A percentile compares a stretch with the other conserved stretches of the same genome.
Evolutionary conservation across 2,329 filamentous ascomycete species (phyloP).

Genomic region (Trichoderma afroharzianum): DNA sequence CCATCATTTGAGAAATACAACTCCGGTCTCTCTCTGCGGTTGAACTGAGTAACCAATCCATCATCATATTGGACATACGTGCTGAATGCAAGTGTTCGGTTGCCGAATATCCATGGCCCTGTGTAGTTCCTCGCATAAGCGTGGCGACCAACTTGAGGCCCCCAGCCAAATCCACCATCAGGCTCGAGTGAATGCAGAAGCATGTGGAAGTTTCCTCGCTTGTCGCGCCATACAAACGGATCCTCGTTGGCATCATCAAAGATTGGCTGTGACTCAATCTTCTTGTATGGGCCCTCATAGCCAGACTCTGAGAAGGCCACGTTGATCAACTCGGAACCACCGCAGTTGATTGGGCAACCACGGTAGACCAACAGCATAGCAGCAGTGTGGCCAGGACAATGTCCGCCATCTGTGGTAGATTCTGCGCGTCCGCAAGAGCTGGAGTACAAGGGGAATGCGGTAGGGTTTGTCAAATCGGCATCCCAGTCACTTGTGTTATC

Average conservation of each 20-base stretch:
- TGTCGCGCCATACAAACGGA: constrained; percentile 34
- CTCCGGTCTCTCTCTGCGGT: constrained; percentile 45
- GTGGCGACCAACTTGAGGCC: constrained; percentile 29
- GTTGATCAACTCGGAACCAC: constrained; percentile 21
- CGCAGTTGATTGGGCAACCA: constrained; percentile 21
- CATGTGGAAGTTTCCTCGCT: constrained; percentile 32
- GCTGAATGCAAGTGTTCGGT: constrained; percentile 27
- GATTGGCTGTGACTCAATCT: constrained; percentile 21
- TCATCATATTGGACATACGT: constrained; percentile 35
- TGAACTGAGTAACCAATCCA: constrained; percentile 35
- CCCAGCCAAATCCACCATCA: constrained; percentile 25
- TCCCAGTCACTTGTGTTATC: constrained; percentile 21
- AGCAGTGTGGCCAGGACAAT: constrained; percentile 13
- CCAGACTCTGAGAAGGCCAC: constrained; percentile 19
- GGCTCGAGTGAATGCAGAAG: constrained; percentile 31
- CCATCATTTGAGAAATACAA: constrained; percentile 46
- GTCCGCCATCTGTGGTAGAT: background rate
- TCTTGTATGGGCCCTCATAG: constrained; percentile 20
- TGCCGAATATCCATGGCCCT: constrained; percentile 31
- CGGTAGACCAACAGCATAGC: constrained; percentile 23
- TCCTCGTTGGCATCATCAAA: constrained; percentile 26
- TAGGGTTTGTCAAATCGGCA: constrained; percentile 39
- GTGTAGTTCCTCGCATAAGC: constrained; percentile 26
- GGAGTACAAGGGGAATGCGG: constrained; percentile 34
- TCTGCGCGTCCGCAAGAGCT: background rate